Evolutionary conservation across 169 alveolate species (phyloP), one percentile per base, ranked within the genome.

Genomic region (Eimeria brunetti): DNA sequence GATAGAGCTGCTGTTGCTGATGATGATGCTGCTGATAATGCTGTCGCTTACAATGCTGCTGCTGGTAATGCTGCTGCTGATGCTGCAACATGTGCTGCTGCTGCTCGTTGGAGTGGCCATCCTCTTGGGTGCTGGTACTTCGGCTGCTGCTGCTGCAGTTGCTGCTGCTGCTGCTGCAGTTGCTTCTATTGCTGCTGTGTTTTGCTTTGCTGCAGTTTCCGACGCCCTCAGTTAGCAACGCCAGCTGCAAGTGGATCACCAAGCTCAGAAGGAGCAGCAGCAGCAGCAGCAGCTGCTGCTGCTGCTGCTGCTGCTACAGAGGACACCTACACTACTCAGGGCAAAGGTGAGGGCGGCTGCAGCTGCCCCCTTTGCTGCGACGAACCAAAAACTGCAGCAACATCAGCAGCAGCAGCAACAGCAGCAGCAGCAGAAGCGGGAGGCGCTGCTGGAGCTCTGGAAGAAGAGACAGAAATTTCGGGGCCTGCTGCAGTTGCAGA

Each of bases 91-190:
- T 18, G 49, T 41, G 53, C 83, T 73, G 51, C 24, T 30, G 83
- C 22, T 76, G 86, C 86, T 12, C 30, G 30, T 38, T 41, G 49
- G n/a, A 20, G 86, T 24, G 16, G 62, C 60, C 33, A 12, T 20
- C 44, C 11, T 46, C 14, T 18, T 20, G 36, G 86, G 38, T 73
- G 44, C 83, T 73, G 51, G 44, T 14, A 20, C 53, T n/a, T 20
- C 24, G 27, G 83, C 33, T 24, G 38, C 20, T 22, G 9, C 7
- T 64, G 75, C 75, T 73, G 83, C 88, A 49, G 88, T 41, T 64
- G 75, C 75, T 73, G 83, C 88, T 78, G 88, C 88, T 78, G 88
- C 41, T 78, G 60, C 69, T n/a, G 56, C 49, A 30, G 12, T 22
- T 49, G 49, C 62, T 44, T 18, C 14, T 22, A n/a, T n/a, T 30